These are phyloP conservation scores for Senna tora DNA, from an alignment of 306 rosid species.

Conservation along the genomic window DNA sequence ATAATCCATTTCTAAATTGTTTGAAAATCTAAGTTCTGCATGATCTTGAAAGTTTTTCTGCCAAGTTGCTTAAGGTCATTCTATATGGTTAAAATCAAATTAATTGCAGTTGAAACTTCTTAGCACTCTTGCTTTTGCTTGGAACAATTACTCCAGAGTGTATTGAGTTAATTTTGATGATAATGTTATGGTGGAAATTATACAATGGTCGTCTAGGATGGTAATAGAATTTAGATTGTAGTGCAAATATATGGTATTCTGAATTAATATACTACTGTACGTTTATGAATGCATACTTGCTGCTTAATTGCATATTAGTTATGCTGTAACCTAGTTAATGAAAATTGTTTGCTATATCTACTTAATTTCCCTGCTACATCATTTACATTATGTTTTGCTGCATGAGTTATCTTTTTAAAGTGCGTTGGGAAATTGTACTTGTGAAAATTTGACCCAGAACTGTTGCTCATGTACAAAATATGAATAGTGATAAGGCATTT, in stretches of 20 bases:
- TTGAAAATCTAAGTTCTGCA: background rate
- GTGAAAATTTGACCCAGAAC: constrained; percentile 6
- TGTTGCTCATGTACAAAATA: background rate
- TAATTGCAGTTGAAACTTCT: background rate
- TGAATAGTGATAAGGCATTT: constrained; percentile 1
- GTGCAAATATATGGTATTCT: background rate
- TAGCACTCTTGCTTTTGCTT: background rate
- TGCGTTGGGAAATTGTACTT: constrained; percentile 1
- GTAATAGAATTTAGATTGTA: background rate
- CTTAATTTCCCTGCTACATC: background rate
- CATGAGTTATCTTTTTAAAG: background rate
- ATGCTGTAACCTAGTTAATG: constrained; percentile 1
- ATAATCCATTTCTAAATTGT: constrained; percentile 7
- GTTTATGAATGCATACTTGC: background rate
- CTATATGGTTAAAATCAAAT: background rate
- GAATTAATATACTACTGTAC: background rate
- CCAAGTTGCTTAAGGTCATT: background rate
- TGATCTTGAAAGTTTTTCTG: constrained; percentile 13
- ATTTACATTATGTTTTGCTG: background rate
- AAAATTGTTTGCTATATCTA: background rate
- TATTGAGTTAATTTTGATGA: background rate
- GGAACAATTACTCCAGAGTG: background rate
- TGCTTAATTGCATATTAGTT: background rate
- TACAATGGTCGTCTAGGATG: background rate
- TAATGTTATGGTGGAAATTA: background rate